These are phyloP conservation scores for Dactylella cylindrospora DNA, from an alignment of 2,329 filamentous ascomycete genomes.

Conservation along the genomic window DNA sequence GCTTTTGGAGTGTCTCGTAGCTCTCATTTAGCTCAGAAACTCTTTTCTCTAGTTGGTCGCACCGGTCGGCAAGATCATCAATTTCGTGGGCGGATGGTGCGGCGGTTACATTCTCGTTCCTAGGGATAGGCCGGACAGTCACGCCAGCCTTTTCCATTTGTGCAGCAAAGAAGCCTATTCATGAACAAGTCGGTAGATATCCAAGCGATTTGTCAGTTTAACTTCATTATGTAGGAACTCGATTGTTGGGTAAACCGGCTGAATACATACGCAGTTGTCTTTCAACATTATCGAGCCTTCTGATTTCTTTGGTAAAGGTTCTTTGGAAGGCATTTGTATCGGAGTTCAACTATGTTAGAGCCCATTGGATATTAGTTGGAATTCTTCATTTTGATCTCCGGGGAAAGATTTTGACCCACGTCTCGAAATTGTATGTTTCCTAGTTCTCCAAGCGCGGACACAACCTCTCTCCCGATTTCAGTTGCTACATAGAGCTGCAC, in stretches of 20 bases:
- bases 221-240: too few species aligned
- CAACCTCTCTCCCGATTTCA: slow-evolving; percentile 96
- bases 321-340: slow-evolving; percentile 92
- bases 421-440: slow-evolving; percentile 96
- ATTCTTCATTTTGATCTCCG: slow-evolving; percentile 44
- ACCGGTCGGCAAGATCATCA: slow-evolving; percentile 88
- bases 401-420: slow-evolving; percentile 60
- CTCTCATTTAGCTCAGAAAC: slow-evolving; percentile 92
- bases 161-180: slow-evolving; percentile 79
- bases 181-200: background rate
- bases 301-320: slow-evolving; percentile 96
- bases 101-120: slow-evolving; percentile 82
- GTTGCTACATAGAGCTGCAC: slow-evolving; percentile 99
- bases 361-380: slow-evolving; percentile 21
- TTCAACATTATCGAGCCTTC: slow-evolving; percentile 96
- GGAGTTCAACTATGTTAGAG: slow-evolving; percentile 74
- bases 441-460: slow-evolving; percentile 92
- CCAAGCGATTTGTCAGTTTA: background rate
- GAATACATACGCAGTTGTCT: slow-evolving; percentile 80
- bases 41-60: slow-evolving; percentile 87
- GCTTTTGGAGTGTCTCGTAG: slow-evolving; percentile 97
- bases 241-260: too few species aligned
- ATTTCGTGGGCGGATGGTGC: slow-evolving; percentile 92
- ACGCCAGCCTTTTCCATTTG: slow-evolving; percentile 96
- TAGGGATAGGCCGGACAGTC: slow-evolving; percentile 81